Conservation (phyloP, 768 basidiomycete genomes). For the Leucosporidium scottii region DNA sequence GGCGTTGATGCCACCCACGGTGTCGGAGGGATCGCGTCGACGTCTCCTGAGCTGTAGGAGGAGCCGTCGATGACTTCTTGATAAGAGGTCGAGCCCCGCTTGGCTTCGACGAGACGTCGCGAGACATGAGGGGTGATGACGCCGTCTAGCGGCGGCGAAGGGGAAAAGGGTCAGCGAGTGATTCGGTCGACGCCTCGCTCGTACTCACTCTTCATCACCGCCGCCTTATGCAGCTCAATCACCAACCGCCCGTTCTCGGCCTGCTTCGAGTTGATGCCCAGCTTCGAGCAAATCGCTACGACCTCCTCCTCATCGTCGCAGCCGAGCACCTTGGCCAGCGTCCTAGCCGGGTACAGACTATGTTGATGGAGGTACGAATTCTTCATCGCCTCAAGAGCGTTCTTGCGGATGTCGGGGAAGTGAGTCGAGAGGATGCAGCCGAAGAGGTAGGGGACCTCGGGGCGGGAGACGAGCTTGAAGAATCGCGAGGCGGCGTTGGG, state of each 20-base stretch:
- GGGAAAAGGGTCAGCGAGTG: not conserved
- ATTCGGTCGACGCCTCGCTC: not conserved
- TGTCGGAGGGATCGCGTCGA: constrained; percentile 37
- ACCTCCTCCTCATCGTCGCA: constrained; percentile 42
- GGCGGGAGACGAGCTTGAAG: constrained; percentile 64
- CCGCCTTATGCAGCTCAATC: constrained; percentile 30
- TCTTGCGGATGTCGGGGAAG: constrained; percentile 54
- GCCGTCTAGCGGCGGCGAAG: constrained; percentile 37
- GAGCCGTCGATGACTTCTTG: constrained; percentile 41
- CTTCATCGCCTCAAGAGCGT: constrained; percentile 56
- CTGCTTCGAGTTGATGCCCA: constrained; percentile 34
- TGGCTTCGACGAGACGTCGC: constrained; percentile 38
- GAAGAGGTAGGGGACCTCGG: constrained; percentile 74
- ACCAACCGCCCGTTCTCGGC: constrained; percentile 17
- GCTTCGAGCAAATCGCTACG: constrained; percentile 37
- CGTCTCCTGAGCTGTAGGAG: constrained; percentile 30
- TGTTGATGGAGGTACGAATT: constrained; percentile 48
- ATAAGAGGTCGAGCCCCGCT: constrained; percentile 36
- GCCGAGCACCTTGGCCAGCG: constrained; percentile 41
- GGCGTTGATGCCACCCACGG: constrained; percentile 41
- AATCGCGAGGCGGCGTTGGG: constrained; percentile 51
- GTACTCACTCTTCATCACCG: constrained; percentile 26
- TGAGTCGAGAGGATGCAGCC: constrained; percentile 81
- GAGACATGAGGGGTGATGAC: constrained; percentile 38
- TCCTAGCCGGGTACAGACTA: constrained; percentile 38